These are phyloP conservation scores for Vishniacozyma victoriae DNA, from an alignment of 768 basidiomycete species.

Conservation along the genomic window DNA sequence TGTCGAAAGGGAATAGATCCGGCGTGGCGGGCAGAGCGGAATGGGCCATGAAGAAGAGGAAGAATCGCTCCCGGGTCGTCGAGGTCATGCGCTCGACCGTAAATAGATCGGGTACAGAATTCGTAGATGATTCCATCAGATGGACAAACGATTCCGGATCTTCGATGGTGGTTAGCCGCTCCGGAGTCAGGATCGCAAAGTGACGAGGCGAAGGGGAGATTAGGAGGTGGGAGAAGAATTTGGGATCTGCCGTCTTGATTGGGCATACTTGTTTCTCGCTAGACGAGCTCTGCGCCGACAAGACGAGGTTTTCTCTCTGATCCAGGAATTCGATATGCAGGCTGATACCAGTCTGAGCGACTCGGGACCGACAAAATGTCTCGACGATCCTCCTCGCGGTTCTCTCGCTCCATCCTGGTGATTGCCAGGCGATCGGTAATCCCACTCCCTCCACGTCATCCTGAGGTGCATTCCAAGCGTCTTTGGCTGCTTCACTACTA, in stretches of 20 bases:
- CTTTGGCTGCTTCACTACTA: background rate
- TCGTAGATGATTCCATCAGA: background rate
- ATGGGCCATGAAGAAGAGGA: slow-evolving; percentile 46
- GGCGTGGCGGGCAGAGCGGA: slow-evolving; percentile 50
- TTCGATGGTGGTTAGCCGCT: slow-evolving; percentile 17
- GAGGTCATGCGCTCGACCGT: background rate
- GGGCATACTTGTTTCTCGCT: slow-evolving; percentile 51
- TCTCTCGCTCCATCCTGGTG: slow-evolving; percentile 14
- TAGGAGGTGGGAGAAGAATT: slow-evolving; percentile 31
- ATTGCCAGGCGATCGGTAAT: slow-evolving; percentile 30
- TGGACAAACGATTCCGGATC: background rate
- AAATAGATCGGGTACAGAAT: too few relatives aligned
- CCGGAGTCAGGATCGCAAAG: slow-evolving; percentile 21
- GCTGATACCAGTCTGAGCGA: background rate
- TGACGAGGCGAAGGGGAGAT: slow-evolving; percentile 21
- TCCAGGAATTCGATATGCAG: background rate
- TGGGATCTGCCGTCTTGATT: slow-evolving; percentile 45
- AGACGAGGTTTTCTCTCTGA: slow-evolving; percentile 26
- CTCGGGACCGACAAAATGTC: background rate
- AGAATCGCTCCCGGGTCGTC: slow-evolving; percentile 4
- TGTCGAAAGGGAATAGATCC: slow-evolving; percentile 41
- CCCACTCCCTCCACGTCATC: slow-evolving; percentile 23
- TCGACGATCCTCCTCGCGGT: background rate
- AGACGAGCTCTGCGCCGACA: background rate
- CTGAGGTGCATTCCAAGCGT: slow-evolving; percentile 36